phyloP scores from a whole-genome alignment of 2,329 filamentous ascomycete species.

The Cercospora nicotianae region DNA sequence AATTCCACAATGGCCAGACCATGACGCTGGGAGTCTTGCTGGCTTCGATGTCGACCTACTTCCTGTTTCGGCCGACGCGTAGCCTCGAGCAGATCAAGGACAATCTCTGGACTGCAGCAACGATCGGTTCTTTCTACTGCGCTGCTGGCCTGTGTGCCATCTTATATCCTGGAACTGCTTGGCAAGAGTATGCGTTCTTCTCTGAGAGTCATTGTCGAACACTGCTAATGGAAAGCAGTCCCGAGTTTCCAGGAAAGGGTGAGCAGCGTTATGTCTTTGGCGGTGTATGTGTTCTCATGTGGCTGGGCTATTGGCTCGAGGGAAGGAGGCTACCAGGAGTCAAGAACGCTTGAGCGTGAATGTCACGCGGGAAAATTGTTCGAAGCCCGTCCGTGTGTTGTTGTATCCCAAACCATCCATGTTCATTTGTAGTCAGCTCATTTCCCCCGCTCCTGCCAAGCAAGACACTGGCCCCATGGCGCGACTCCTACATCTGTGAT shows the following conservation, averaged over 20 bases:
- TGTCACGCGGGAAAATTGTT: not conserved
- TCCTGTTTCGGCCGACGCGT: constrained; percentile 33
- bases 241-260: constrained; percentile 45
- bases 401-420: not conserved
- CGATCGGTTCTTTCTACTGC: constrained; percentile 49
- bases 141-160: constrained; percentile 47
- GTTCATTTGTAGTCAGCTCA: not conserved
- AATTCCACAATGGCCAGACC: constrained; percentile 56
- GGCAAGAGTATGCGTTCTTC: constrained; percentile 39
- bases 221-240: constrained; percentile 28
- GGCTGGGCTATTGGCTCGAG: constrained; percentile 39
- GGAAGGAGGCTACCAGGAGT: constrained; percentile 24
- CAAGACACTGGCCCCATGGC: not conserved
- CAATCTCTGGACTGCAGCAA: constrained; percentile 38
- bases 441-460: not conserved
- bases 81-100: constrained; percentile 16
- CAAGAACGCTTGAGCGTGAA: constrained; percentile 22
- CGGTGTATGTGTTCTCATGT: constrained; percentile 30
- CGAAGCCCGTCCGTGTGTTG: not conserved
- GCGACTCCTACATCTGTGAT: not conserved
- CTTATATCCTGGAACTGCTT: constrained; percentile 49
- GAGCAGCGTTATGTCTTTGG: constrained; percentile 41
- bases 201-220: not conserved
- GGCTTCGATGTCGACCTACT: constrained; percentile 43
- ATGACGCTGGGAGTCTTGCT: constrained; percentile 50